Evolutionary conservation across 768 basidiomycete genomes (phyloP), one percentile per base, ranked within the genome.

Genomic region (Leccinum obscurum): DNA sequence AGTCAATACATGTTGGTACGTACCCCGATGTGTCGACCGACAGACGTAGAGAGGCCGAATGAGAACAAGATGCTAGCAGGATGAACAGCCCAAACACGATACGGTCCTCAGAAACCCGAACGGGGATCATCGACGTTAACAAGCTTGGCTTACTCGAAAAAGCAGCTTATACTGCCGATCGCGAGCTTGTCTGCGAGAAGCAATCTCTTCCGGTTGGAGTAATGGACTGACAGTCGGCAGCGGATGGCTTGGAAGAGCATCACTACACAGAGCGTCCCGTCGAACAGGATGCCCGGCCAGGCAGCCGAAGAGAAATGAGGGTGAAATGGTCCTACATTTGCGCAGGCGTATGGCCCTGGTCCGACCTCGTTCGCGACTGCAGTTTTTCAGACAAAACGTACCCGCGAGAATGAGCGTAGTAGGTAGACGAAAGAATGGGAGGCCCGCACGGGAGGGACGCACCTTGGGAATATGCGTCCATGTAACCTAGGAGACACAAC

Each of bases 111-210:
- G 22, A 24, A 24, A 24, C 22, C 22, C 22, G 2, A 24, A 24
- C n/a, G n/a, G n/a, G 22, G 2, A 2, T 24, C 22, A 10, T 17
- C 41, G 15, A 35, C 3, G 13, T 10, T 10, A 46, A 46, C n/a
- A 6, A 46, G 46, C 4, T 46, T 46, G 10, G 1, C 64, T 35
- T 49, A 69, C 68, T 56, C 62, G 17, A 64, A 11, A 59, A 62
- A 62, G 49, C 69, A 69, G 24, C 57, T 24, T 13, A n/a, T 46
- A 14, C 57, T 69, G 5, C 56, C 68, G 37, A 48, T 64, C 30
- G 69, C 13, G 14, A 67, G 58, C 3, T 28, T 32, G 8, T 54
- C 51, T 26, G 62, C 17, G 46, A 69, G 30, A n/a, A 32, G 11
- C 0, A 61, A 35, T 2, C 61, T 22, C 11, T 41, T 14, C 22